These are phyloP conservation scores for Trypanosoma cruzi DNA, from an alignment of 208 protist species.

Conservation along the genomic window DNA sequence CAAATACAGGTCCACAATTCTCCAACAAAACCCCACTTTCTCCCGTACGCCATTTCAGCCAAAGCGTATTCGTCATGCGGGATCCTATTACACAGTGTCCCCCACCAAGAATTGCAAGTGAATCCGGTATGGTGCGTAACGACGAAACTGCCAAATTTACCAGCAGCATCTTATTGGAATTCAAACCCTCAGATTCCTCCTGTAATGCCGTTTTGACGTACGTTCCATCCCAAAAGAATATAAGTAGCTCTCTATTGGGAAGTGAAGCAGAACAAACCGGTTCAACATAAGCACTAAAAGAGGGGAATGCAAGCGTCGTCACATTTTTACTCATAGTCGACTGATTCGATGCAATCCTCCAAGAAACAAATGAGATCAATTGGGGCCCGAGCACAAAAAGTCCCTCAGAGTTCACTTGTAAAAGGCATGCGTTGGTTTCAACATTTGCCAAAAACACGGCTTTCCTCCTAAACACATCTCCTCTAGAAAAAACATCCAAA, in stretches of 20 bases:
- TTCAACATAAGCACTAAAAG: conserved; percentile 27
- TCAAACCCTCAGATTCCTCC: conserved; percentile 18
- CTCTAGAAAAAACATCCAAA: conserved; percentile 13
- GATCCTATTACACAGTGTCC: conserved; percentile 60
- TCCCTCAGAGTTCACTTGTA: conserved; percentile 48
- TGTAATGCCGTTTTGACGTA: conserved; percentile 23
- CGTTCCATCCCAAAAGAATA: conserved; percentile 33
- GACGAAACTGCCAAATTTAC: neutral
- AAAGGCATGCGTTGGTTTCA: conserved; percentile 48
- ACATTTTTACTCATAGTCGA: conserved; percentile 19
- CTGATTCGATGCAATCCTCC: neutral
- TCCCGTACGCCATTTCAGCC: conserved; percentile 39
- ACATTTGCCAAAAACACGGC: conserved; percentile 45
- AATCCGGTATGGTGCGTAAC: conserved; percentile 24
- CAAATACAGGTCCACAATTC: conserved; percentile 77
- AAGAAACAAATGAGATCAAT: conserved; percentile 49
- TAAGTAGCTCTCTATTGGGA: conserved; percentile 24
- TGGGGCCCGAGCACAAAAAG: conserved; percentile 71
- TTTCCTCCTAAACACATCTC: conserved; percentile 20
- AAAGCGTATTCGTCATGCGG: conserved; percentile 50
- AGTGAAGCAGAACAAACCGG: conserved; percentile 34
- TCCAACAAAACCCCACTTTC: conserved; percentile 42
- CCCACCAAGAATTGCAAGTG: conserved; percentile 19
- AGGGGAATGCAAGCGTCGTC: conserved; percentile 23
- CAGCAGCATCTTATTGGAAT: conserved; percentile 19